Evolutionary conservation across 2,329 filamentous ascomycete genomes (phyloP).

Genomic region (Cadophora sp.): DNA sequence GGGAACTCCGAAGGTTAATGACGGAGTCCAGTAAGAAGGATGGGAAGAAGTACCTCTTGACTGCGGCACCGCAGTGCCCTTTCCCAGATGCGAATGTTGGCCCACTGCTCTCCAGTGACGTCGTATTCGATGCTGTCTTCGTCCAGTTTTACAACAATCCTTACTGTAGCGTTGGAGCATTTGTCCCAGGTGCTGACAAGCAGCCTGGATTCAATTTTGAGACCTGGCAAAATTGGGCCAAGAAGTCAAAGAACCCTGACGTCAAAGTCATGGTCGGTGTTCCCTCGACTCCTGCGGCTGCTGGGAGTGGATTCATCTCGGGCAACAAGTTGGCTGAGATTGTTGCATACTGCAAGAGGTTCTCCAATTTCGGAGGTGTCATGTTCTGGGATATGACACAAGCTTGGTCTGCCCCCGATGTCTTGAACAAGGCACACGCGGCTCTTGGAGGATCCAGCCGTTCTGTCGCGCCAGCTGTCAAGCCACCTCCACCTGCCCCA

Average conservation of each 20-base stretch:
- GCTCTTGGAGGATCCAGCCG: conserved; percentile 22
- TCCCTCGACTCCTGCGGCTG: conserved; percentile 53
- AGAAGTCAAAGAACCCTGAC: conserved; percentile 61
- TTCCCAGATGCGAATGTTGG: conserved; percentile 68
- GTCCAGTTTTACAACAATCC: conserved; percentile 54
- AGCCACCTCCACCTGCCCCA: neutral
- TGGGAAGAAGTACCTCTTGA: conserved; percentile 63
- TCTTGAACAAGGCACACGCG: conserved; percentile 48
- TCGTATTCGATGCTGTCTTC: conserved; percentile 52
- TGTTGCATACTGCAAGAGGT: conserved; percentile 61
- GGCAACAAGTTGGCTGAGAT: conserved; percentile 55
- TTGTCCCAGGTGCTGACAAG: conserved; percentile 49
- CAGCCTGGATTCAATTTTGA: conserved; percentile 67
- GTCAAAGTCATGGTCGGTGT: conserved; percentile 69
- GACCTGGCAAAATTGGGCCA: conserved; percentile 70
- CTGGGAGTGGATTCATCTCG: conserved; percentile 57
- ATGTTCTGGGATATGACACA: conserved; percentile 75
- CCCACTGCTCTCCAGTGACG: conserved; percentile 59
- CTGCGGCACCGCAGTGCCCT: conserved; percentile 71
- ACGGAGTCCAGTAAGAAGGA: conserved; percentile 49
- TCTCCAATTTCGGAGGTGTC: conserved; percentile 67
- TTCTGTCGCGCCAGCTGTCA: neutral
- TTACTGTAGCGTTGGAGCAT: conserved; percentile 65
- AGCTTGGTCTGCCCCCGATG: conserved; percentile 63
- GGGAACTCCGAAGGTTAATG: conserved; percentile 62